A percentile compares a stretch with the other conserved stretches of the same genome.
phyloP scores from a whole-genome alignment of 805 yeast species.

The Candida broadrunensis region DNA sequence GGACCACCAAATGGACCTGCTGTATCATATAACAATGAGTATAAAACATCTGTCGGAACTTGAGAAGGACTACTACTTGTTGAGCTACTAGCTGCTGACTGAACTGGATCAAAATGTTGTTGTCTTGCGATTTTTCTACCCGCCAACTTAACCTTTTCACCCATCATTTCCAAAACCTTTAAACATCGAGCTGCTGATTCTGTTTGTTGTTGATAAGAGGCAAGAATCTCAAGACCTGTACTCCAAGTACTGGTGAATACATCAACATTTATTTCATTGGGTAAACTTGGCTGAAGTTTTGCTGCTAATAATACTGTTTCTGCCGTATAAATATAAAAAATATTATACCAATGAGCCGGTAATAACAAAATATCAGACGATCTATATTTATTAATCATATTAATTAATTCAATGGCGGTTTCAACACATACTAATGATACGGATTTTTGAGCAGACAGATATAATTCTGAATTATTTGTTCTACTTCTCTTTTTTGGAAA shows the following conservation, averaged over 20 bases:
- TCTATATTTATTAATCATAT: constrained; percentile 6
- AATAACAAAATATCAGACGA: constrained; percentile 8
- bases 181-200: constrained; percentile 10
- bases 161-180: constrained; percentile 10
- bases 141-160: constrained; percentile 4
- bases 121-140: neutral
- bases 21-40: constrained; percentile 10
- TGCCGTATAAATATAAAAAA: constrained; percentile 18
- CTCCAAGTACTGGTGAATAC: constrained; percentile 6
- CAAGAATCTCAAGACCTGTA: constrained; percentile 6
- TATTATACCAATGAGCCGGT: constrained; percentile 18
- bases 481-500: constrained; percentile 7
- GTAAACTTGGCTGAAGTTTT: constrained; percentile 14
- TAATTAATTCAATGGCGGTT: constrained; percentile 8
- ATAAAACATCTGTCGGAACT: constrained; percentile 10
- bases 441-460: constrained; percentile 5
- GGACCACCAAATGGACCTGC: constrained; percentile 13
- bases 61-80: constrained; percentile 6
- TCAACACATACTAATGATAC: constrained; percentile 7
- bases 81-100: neutral
- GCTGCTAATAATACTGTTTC: constrained; percentile 18
- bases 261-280: constrained; percentile 6
- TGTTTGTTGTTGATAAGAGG: constrained; percentile 7
- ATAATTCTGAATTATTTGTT: constrained; percentile 5
- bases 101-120: neutral